Evolutionary conservation across 192 early-diverging fungal genomes (phyloP).

Genomic region (Coemansia reversa): DNA sequence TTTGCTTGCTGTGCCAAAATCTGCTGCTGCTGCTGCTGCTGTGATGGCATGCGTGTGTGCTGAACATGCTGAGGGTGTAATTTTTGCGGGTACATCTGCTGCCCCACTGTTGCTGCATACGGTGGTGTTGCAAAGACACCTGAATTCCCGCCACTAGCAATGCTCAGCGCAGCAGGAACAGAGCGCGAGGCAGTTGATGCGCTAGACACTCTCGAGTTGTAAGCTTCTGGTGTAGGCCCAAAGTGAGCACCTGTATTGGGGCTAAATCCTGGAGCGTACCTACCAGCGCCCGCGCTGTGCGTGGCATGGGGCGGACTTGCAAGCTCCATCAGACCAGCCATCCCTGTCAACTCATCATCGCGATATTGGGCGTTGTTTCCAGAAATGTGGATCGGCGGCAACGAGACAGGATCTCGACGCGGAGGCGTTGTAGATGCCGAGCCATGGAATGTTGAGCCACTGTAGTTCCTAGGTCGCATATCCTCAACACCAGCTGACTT

Average conservation of each 20-base stretch:
- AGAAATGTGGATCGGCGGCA: constrained; percentile 31
- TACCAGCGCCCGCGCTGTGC: constrained; percentile 25
- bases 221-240: constrained; percentile 7
- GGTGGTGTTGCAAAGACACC: constrained; percentile 13
- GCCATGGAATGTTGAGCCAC: constrained; percentile 10
- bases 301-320: constrained; percentile 24
- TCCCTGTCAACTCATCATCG: constrained; percentile 52
- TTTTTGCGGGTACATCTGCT: constrained; percentile 1
- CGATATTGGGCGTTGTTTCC: constrained; percentile 24
- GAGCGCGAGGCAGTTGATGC: constrained; percentile 35
- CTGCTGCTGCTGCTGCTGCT: constrained; percentile 18
- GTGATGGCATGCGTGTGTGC: constrained; percentile 7
- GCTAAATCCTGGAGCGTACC: constrained; percentile 2
- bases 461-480: constrained; percentile 1
- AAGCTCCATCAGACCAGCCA: constrained; percentile 55
- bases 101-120: not conserved
- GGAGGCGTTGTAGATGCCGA: constrained; percentile 25
- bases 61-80: constrained; percentile 11
- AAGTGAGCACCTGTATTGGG: constrained; percentile 10
- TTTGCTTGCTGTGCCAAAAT: constrained; percentile 17
- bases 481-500: constrained; percentile 5
- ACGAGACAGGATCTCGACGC: constrained; percentile 21
- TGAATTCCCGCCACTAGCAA: constrained; percentile 6
- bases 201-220: constrained; percentile 45
- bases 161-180: constrained; percentile 29